Conservation (phyloP, 2,329 filamentous ascomycete species). For the Pyricularia sp. region DNA sequence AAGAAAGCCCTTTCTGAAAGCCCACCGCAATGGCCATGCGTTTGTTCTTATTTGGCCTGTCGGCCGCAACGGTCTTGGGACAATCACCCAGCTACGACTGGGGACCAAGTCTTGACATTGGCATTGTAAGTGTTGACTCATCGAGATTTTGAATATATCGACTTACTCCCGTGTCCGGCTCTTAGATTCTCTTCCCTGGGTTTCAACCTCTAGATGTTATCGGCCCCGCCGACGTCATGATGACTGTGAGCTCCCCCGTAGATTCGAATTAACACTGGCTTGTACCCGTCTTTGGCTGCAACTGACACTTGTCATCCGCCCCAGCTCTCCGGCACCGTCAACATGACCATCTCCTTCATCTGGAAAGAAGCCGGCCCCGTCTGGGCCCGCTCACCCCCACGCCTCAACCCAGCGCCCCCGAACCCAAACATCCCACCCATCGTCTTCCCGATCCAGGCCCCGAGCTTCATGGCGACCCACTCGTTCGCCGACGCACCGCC, state of each 20-base stretch:
- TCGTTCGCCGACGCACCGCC: constrained; percentile 13
- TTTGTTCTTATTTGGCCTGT: not conserved
- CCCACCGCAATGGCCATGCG: not conserved
- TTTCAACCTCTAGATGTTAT: constrained; percentile 1
- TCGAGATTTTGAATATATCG: not conserved
- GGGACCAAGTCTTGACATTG: not conserved
- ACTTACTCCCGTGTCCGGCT: not conserved
- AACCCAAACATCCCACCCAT: not conserved
- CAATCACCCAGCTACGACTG: not conserved
- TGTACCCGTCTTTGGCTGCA: not conserved
- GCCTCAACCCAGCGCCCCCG: constrained; percentile 1
- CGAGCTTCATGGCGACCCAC: constrained; percentile 13
- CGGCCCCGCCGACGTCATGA: not conserved
- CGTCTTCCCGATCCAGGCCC: constrained; percentile 6
- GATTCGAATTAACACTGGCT: not conserved
- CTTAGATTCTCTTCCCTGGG: constrained; percentile 1
- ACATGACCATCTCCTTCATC: constrained; percentile 17
- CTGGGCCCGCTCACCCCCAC: constrained; percentile 5
- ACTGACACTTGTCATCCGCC: not conserved
- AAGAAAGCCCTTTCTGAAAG: not conserved
- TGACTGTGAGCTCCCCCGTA: constrained; percentile 1
- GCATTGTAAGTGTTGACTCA: not conserved
- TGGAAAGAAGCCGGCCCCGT: constrained; percentile 14
- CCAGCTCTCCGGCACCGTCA: constrained; percentile 11
- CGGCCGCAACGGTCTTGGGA: not conserved